Evolutionary conservation across 2,329 filamentous ascomycete genomes (phyloP), one percentile per base, ranked within the genome.

Genomic region (Zarea fungicola): DNA sequence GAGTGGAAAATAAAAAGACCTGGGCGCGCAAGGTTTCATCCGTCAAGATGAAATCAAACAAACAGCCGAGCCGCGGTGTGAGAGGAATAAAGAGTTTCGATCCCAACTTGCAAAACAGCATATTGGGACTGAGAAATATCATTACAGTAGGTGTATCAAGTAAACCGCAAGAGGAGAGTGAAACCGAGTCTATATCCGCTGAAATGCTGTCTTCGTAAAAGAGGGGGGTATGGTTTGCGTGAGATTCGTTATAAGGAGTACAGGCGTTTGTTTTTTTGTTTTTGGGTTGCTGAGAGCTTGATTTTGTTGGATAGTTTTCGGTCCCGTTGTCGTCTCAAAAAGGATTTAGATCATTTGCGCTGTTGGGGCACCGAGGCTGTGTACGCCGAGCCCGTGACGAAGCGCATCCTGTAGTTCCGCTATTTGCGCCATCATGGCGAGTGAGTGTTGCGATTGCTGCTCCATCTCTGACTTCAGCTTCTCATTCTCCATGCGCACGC

Each of bases 401-500:
- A 74, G 58, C 5, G 70, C 63, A 16, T 71, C 69, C 55, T 75
- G 70, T 11, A 77, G 64, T 50, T 73, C 65, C 1, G 66, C 63
- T 21, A 77, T 72, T 55, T 77, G 73, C 35, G 69, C 64, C 67
- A 76, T 71, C 70, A 77, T 74, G 25, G 67, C 63, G 11, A 69
- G 58, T 4, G 67, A 71, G 54, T 75, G 70, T 36, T 69, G 69
- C 16, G 65, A 71, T 52, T 79, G 76, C 35, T 71, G 65, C 32
- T 77, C 68, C 52, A 78, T 66, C 50, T 78, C 71, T 14, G 65
- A 61, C 53, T 71, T 72, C 40, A 84, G 69, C 56, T 83, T 78
- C 54, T 81, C 72, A 51, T 85, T 83, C 62, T 88, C 84, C 39
- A 71, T 70, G n/a, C 78, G 75, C 29, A 89, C 67, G 28, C 83